Evolutionary conservation across 768 basidiomycete genomes (phyloP), one percentile per base, ranked within the genome.

Genomic region (Gymnopilus dilepis): DNA sequence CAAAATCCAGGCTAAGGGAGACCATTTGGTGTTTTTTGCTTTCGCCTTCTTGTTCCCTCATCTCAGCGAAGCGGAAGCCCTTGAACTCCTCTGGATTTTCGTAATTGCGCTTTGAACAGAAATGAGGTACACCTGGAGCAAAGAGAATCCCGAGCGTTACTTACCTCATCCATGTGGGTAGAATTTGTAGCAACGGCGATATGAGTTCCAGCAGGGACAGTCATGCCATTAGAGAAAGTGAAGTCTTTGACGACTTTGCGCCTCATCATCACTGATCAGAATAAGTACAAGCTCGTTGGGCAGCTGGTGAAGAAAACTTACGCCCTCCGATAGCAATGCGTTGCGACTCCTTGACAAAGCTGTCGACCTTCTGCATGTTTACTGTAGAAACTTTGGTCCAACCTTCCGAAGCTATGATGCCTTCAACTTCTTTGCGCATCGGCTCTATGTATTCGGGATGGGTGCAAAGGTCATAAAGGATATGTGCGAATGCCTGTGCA

Each of bases 31-130:
- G 66, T 40, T 64, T 64, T n/a, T 43, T 48, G 38, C 59, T 38
- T 21, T 79, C 78, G 1, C 71, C 75, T 1, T 74, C 73, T 6
- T 63, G 65, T 17, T 79, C 72, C 30, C 74, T 68, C 69, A 77
- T 71, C 11, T 80, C 70, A 0, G 73, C 68, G 65, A 84, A 86
- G 5, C 85, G 78, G 70, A 84, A 84, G 0, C 78, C 79, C 40
- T 81, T 72, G 57, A 87, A 81, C 1, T 70, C 68, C 28, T 72
- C 65, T 0, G 85, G 71, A 52, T 82, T 73, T n/a, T 70, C 61
- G 64, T 85, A 87, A 19, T 73, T 65, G 15, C 69, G 70, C 74
- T 74, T 40, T 8, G 24, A 48, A 45, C 1, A 17, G 5, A 17
- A 7, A 8, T 22, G 19, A 30, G 42, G 52, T 28, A 17, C 6